Percentiles rank a stretch among this genome's conserved stretches.
phyloP scores from a whole-genome alignment of 208 protist genomes.

The Leishmania braziliensis region DNA sequence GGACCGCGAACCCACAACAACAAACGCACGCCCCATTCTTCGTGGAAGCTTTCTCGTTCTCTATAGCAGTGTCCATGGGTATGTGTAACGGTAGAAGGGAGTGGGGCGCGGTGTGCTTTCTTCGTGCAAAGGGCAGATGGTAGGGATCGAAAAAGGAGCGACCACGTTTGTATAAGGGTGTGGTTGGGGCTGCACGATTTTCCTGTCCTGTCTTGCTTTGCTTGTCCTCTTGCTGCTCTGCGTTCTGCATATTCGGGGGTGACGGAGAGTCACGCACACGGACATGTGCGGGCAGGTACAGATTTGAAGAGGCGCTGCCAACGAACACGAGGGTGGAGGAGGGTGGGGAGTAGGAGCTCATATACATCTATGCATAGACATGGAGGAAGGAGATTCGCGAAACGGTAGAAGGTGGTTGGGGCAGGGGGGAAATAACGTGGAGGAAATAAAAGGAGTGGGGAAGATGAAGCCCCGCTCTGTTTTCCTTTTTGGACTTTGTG shows the following conservation, averaged over 20 bases:
- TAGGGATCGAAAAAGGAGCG: background rate
- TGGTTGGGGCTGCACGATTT: too few species aligned
- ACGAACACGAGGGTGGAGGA: background rate
- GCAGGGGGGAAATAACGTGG: too few species aligned
- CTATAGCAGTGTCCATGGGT: background rate
- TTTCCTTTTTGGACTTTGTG: too few species aligned
- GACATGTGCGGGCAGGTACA: background rate
- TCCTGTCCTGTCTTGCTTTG: background rate
- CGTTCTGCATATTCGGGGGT: background rate
- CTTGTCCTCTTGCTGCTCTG: background rate
- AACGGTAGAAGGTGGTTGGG: background rate
- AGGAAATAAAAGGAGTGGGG: too few species aligned
- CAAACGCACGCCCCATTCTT: background rate
- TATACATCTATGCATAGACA: slow-evolving; percentile 2
- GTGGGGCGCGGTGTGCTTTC: too few species aligned
- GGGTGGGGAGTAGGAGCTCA: background rate
- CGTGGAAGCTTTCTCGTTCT: background rate
- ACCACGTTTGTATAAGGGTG: background rate
- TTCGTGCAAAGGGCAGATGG: background rate
- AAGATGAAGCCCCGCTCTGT: too few species aligned
- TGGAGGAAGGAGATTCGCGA: background rate
- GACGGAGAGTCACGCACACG: background rate
- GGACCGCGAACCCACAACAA: background rate
- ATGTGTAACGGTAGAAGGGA: too few species aligned
- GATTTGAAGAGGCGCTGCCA: background rate